Base-by-base conservation (phyloP, 345 rosid genomes). In the Excoecaria cochinchinensis region DNA sequence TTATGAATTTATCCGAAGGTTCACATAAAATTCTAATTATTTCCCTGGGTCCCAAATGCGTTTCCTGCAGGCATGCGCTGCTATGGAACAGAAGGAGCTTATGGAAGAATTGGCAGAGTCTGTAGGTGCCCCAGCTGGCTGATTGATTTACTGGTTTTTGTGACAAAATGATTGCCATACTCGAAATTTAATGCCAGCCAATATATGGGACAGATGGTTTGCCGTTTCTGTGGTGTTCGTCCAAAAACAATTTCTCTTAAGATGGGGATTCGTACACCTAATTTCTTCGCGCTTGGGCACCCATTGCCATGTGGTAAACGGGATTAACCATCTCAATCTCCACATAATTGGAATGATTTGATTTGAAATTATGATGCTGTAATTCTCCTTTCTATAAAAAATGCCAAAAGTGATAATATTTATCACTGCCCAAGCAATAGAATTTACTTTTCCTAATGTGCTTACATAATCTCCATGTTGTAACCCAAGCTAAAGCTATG, bases 51-150 rank as follows among this genome's bases (percentile, higher is more conserved):
- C 50, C 67, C 42, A 67, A 68, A 61, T 70, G 73, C 58, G 48
- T n/a, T 59, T 79, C 42, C 73, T 84, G 82, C 85, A 95, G 99
- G 85, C 96, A 75, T 95, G 97, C 87, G 61, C 83, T 73, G 74
- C 93, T 14, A 74, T 82, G 90, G 98, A 95, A 83, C 98, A 95
- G 85, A 85, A 86, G 90, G 98, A 92, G 75, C 89, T 90, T 39
- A 81, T 92, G 76, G 93, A 95, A 83, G 97, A 91, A 81, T 91
- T 95, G 59, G 96, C 96, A 0, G 88, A 84, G 70, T 95, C 97
- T 47, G 91, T 86, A 31, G 71, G 85, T 40, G 79, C 84, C 38
- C 72, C 85, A 12, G 80, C 85, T 42, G 76, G 79, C 79, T 90
- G 77, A 82, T 79, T 53, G 77, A 82, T 79, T 53, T 73, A 69